Evolutionary conservation across 495 filamentous ascomycete genomes (phyloP), one percentile per base, ranked within the genome.

Genomic region (Penicillium canariense): DNA sequence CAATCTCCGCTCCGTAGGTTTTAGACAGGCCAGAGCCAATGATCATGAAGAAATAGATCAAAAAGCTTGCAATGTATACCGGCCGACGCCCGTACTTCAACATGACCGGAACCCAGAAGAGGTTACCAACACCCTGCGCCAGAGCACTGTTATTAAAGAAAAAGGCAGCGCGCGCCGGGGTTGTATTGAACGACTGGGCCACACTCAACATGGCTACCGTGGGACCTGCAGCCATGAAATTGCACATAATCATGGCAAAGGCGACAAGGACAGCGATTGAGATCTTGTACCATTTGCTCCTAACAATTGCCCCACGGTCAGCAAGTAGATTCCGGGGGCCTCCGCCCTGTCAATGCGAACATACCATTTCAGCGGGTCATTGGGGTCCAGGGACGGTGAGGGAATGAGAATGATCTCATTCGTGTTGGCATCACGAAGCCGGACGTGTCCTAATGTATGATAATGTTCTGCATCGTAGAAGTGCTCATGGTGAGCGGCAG

Each of bases 81-180:
- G 80, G 77, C 30, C 81, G 69, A 12, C 80, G 68, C 7, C 81
- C 81, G 57, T 75, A 80, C 60, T 78, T 82, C 60, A 77, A 72
- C 32, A 75, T 69, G 0, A 82, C 45, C 4, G 81, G 81, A 56
- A 82, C 75, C 75, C 79, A 81, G 20, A 83, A 47, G 32, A 83
- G 70, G 55, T 77, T 79, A 1, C 76, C 73, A 12, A 72, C 58
- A 2, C 79, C 78, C 59, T 79, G 72, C 28, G 74, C 32, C 8
- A 82, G 62, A 14, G 79, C 67, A n/a, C 74, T 75, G 12, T 71
- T 74, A 6, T 75, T 78, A 61, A 79, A 81, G 59, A 80, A 77
- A 57, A 72, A 82, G n/a, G 79, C 70, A 3, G 71, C 67, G 48
- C 76, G 72, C 25, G 74, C 50, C 12, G 62, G 48, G 18, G 62